Percentiles rank a stretch among this genome's conserved stretches.
These are phyloP conservation scores for Lavandula angustifolia DNA, from an alignment of 257 asterid genomes.

Conservation along the genomic window DNA sequence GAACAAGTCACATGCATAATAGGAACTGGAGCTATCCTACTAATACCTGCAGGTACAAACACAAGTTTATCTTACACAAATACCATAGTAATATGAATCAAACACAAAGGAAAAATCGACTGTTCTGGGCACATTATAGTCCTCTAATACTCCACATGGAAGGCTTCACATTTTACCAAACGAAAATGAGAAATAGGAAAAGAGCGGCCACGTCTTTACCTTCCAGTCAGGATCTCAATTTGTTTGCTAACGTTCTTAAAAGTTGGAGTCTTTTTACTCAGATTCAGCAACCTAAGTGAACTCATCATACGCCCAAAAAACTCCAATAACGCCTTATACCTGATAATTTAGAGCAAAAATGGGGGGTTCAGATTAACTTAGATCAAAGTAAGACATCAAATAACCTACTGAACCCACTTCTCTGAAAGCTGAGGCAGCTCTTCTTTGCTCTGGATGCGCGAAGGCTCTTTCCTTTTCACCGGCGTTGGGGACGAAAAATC, in stretches of 20 bases:
- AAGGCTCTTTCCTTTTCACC: constrained; percentile 53
- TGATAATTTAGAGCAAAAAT: constrained; percentile 38
- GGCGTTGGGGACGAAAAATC: constrained; percentile 63
- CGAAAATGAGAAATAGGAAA: not conserved
- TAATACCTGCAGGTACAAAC: not conserved
- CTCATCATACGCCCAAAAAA: constrained; percentile 59
- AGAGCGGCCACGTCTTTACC: constrained; percentile 41
- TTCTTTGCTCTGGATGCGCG: constrained; percentile 39
- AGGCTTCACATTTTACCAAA: not conserved
- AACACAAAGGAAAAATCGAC: no score
- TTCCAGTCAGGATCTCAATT: constrained; percentile 66
- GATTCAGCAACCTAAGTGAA: constrained; percentile 66
- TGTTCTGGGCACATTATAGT: constrained; percentile 5
- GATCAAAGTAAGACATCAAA: constrained; percentile 13
- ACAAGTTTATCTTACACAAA: not conserved
- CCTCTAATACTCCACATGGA: not conserved
- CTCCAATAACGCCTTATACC: constrained; percentile 50
- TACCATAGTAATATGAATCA: no score
- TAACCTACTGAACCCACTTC: constrained; percentile 46
- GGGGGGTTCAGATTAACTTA: not conserved
- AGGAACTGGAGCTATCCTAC: constrained; percentile 8
- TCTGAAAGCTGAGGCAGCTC: constrained; percentile 52
- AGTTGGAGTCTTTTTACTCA: constrained; percentile 53
- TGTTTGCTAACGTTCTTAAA: constrained; percentile 60
- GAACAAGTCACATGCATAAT: not conserved